These are phyloP conservation scores for Clonostachys rhizophaga DNA, from an alignment of 2,329 filamentous ascomycete genomes.

Conservation along the genomic window DNA sequence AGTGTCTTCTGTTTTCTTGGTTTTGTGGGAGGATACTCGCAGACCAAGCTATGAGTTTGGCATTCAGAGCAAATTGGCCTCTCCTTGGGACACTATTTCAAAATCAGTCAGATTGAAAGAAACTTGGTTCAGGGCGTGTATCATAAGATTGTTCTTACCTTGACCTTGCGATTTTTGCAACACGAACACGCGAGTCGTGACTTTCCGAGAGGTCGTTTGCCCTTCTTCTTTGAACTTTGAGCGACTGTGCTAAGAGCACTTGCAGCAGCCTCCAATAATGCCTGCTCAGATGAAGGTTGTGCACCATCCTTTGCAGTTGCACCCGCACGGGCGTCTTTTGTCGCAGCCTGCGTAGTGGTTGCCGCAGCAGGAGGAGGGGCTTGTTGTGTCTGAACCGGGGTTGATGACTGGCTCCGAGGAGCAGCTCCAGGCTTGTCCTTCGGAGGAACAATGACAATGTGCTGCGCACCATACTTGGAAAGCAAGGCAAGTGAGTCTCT, in stretches of 20 bases:
- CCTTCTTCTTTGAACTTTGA: constrained; percentile 2
- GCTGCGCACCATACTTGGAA: constrained; percentile 51
- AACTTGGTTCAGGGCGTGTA: not conserved
- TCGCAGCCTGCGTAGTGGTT: constrained; percentile 5
- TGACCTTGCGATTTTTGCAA: constrained; percentile 28
- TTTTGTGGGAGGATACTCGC: constrained; percentile 31
- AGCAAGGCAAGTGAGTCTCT: constrained; percentile 51
- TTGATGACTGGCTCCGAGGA: not conserved
- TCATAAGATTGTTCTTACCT: constrained; percentile 19
- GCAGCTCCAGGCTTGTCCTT: constrained; percentile 18
- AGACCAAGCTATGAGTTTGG: constrained; percentile 17
- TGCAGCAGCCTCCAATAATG: not conserved
- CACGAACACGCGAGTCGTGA: constrained; percentile 26
- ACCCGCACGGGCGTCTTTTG: constrained; percentile 11
- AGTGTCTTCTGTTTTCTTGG: constrained; percentile 11
- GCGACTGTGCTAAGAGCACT: not conserved
- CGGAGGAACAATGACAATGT: constrained; percentile 52
- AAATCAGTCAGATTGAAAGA: not conserved
- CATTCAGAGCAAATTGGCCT: constrained; percentile 34
- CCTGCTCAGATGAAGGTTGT: constrained; percentile 10
- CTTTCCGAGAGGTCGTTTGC: constrained; percentile 14
- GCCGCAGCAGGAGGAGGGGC: constrained; percentile 4
- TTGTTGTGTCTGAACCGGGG: not conserved
- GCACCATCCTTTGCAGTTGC: constrained; percentile 23
- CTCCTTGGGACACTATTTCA: constrained; percentile 27